Evolutionary conservation across 345 rosid species (phyloP).

Genomic region (Brassica rapa): DNA sequence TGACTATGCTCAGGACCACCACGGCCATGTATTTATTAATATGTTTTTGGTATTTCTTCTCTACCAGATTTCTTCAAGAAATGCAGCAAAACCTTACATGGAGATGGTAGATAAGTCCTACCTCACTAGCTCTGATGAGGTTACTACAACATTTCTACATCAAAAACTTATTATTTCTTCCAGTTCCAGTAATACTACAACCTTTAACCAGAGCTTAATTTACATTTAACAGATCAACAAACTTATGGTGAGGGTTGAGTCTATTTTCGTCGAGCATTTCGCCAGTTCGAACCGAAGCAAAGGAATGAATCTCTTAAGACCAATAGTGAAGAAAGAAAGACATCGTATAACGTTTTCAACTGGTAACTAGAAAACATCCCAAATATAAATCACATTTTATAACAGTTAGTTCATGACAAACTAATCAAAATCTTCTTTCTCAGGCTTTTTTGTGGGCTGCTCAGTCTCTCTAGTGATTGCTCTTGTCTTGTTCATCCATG

Average conservation of each 20-base stretch:
- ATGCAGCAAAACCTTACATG: constrained; percentile 45
- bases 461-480: constrained; percentile 53
- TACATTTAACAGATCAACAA: constrained; percentile 44
- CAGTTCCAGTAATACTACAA: neutral
- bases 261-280: constrained; percentile 64
- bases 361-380: constrained; percentile 42
- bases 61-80: constrained; percentile 46
- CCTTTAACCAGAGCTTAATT: neutral
- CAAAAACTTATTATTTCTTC: neutral
- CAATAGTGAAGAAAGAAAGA: constrained; percentile 52
- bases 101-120: constrained; percentile 52
- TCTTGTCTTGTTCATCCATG: constrained; percentile 41
- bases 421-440: neutral
- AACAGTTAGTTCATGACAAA: neutral
- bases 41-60: neutral
- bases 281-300: constrained; percentile 55
- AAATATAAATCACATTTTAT: neutral
- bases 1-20: neutral
- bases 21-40: neutral
- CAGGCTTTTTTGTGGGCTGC: constrained; percentile 69
- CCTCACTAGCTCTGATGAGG: constrained; percentile 50
- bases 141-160: constrained; percentile 12
- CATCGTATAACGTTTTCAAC: constrained; percentile 57
- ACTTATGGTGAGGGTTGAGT: constrained; percentile 60
- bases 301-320: constrained; percentile 65